phyloP scores from a whole-genome alignment of 2,329 filamentous ascomycete genomes.

The Neofusicoccum kwambonambiense region DNA sequence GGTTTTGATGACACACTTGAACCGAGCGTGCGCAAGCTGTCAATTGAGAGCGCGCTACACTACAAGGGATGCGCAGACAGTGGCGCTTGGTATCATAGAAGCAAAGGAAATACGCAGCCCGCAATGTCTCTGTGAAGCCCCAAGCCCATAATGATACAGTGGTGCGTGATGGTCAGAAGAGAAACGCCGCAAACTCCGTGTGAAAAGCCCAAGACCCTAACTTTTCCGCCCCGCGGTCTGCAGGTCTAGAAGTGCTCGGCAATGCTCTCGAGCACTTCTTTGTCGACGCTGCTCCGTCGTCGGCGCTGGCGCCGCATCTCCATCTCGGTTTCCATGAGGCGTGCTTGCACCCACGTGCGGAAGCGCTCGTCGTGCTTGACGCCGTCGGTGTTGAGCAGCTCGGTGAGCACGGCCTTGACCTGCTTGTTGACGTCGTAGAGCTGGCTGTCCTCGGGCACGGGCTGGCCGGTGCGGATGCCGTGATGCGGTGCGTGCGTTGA shows the following conservation, averaged over 20 bases:
- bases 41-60: not conserved
- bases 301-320: constrained; percentile 47
- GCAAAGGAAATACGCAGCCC: not conserved
- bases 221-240: not conserved
- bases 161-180: not conserved
- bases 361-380: constrained; percentile 47
- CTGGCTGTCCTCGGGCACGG: constrained; percentile 30
- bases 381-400: constrained; percentile 53
- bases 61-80: not conserved
- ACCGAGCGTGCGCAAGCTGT: not conserved
- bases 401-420: constrained; percentile 55
- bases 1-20: not conserved
- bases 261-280: constrained; percentile 36
- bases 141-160: constrained; percentile 9
- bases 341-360: constrained; percentile 51
- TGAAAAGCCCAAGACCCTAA: not conserved
- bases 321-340: constrained; percentile 54
- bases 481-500: constrained; percentile 5
- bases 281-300: constrained; percentile 35
- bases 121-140: not conserved
- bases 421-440: constrained; percentile 52
- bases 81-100: constrained; percentile 14
- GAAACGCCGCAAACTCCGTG: not conserved
- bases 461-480: constrained; percentile 19
- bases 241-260: constrained; percentile 30